Evolutionary conservation across 257 asterid species (phyloP), one percentile per base, ranked within the genome.

Genomic region (Solanum appendiculatum): DNA sequence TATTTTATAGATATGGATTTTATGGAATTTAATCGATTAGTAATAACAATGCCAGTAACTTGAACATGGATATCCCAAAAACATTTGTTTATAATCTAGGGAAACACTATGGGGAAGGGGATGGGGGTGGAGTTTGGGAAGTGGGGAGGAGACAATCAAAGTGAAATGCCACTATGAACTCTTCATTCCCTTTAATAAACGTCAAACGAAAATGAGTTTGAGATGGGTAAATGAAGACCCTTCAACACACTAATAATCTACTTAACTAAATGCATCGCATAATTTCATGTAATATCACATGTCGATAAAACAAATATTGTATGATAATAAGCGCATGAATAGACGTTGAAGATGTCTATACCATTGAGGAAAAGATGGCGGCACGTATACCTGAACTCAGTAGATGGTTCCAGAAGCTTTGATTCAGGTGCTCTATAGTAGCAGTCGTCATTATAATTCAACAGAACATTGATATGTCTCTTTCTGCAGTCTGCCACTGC

Each of bases 401-500:
- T 63, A 25, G 82, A 33, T 9, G 83, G 87, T 14, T 20, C 63
- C 1, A 60, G 15, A 60, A 60, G 18, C 78, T 40, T 27, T 33
- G 89, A 48, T 48, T 74, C 81, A 9, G 25, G 58, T 44, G 48
- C 10, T 18, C 1, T n/a, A 66, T 88, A 82, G 85, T 87, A 84
- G 80, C 36, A 69, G 16, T 20, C 16, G 27, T 74, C 58, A 36
- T 33, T 36, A 20, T 83, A 33, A 21, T 10, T 34, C 20, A 58
- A 7, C 3, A 42, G 70, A 20, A 27, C 75, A 60, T 69, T 33
- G 34, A 66, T 29, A 5, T 85, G 33, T 63, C 89, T 88, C 46
- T 85, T 88, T 63, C 88, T 60, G 81, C 75, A 88, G 36, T 87
- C 86, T 42, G 89, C 90, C 1, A 85, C 84, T 33, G 69, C 75